A percentile compares a stretch with the other conserved stretches of the same genome.
Evolutionary conservation across 2,329 filamentous ascomycete genomes (phyloP).

Genomic region (Fusarium beomiforme): DNA sequence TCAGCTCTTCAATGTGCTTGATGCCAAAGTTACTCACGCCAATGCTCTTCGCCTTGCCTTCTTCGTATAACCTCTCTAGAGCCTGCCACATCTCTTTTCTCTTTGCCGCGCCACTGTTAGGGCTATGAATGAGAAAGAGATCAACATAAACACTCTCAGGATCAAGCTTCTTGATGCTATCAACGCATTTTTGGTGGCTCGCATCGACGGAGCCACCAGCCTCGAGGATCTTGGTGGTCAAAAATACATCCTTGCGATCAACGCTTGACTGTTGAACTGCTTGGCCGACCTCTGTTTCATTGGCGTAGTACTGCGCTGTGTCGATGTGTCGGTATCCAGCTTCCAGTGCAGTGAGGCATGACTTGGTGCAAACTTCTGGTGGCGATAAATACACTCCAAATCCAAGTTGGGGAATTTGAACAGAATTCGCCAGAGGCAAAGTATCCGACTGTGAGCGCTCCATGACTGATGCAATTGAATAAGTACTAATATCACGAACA

Average conservation of each 20-base stretch:
- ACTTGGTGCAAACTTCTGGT: constrained; percentile 61
- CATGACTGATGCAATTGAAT: background rate
- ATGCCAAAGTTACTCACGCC: constrained; percentile 79
- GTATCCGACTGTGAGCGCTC: constrained; percentile 31
- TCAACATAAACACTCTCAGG: constrained; percentile 70
- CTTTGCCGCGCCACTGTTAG: constrained; percentile 62
- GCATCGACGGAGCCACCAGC: constrained; percentile 60
- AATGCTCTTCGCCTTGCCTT: constrained; percentile 70
- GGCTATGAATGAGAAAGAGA: constrained; percentile 74
- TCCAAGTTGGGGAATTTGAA: constrained; percentile 69
- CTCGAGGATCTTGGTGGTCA: constrained; percentile 63
- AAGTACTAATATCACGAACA: background rate
- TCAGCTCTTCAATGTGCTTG: constrained; percentile 73
- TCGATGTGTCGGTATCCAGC: constrained; percentile 67
- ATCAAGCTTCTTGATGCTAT: constrained; percentile 71
- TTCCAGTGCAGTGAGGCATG: constrained; percentile 64
- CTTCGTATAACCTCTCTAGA: constrained; percentile 67
- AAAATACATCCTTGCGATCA: constrained; percentile 58
- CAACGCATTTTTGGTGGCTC: constrained; percentile 67
- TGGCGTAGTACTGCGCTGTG: constrained; percentile 50
- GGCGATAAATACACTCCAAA: constrained; percentile 75
- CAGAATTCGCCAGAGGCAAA: constrained; percentile 36
- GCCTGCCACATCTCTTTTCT: constrained; percentile 73
- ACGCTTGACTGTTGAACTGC: constrained; percentile 58
- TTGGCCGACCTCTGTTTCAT: constrained; percentile 59